Evolutionary conservation across 495 filamentous ascomycete genomes (phyloP).

Genomic region (Talaromyces liani): DNA sequence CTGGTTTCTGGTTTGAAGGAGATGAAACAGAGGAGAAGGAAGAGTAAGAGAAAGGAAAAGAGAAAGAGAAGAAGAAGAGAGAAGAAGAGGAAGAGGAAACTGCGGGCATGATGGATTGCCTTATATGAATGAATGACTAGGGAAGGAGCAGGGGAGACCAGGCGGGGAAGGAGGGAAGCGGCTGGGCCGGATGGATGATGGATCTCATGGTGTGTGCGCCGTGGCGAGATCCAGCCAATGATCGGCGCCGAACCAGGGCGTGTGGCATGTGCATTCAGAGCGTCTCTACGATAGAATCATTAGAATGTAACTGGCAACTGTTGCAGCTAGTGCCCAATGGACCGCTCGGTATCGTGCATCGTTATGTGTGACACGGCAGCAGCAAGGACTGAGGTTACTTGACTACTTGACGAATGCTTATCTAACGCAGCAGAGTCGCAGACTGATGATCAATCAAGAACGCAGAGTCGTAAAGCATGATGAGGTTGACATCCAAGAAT

Average conservation of each 20-base stretch:
- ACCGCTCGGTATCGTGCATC: too few species aligned
- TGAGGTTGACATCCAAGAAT: not conserved
- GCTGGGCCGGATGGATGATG: not conserved
- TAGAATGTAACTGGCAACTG: too few species aligned
- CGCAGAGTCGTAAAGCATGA: too few species aligned
- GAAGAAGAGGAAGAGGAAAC: conserved; percentile 1
- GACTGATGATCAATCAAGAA: too few species aligned
- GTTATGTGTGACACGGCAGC: too few species aligned
- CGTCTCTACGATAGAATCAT: too few species aligned
- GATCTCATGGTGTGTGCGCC: not conserved
- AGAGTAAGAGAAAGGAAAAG: not conserved
- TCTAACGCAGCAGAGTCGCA: too few species aligned
- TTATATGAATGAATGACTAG: not conserved
- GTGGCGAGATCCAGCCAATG: not conserved
- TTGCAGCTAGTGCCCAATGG: too few species aligned
- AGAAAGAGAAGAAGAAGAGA: conserved; percentile 6
- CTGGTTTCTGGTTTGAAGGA: not conserved
- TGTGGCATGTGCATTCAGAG: too few species aligned
- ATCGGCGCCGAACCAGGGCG: not conserved
- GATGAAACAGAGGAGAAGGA: not conserved
- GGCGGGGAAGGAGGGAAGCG: not conserved
- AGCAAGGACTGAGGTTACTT: too few species aligned
- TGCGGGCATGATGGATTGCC: not conserved
- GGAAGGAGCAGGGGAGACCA: not conserved
- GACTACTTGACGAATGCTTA: too few species aligned